Evolutionary conservation across 495 filamentous ascomycete species (phyloP), one percentile per base, ranked within the genome.

Genomic region (Penicillium cataractarum): DNA sequence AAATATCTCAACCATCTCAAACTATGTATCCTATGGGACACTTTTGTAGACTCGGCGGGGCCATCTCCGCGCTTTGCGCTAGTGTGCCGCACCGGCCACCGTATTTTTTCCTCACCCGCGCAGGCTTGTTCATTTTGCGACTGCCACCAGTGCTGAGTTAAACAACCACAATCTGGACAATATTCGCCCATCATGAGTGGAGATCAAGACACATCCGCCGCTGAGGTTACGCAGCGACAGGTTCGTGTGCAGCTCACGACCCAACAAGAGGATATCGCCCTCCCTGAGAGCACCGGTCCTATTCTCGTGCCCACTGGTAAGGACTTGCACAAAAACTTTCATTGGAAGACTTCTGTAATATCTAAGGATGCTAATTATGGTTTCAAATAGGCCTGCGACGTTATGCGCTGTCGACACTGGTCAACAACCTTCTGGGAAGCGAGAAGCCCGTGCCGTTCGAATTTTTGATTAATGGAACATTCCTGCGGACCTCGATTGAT

Each of bases 381-480:
- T 46, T 22, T 61, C 26, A n/a, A 51, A 55, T 55, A 92, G 92
- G 88, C 55, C 83, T 97, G 61, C 89, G 91, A 66, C 87, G 95
- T 74, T 95, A 96, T 84, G 91, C 88, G 57, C 87, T 99, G 21
- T 97, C 94, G 1, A 90, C 91, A 32, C 86, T 99, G 63, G 90
- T 98, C 62, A 99, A 99, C 78, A 93, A 90, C 64, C 89, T 98
- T 68, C 86, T 97, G 60, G 79, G 88, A 61, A 90, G 87, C 33
- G 80, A 88, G 44, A 84, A 88, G 46, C 90, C 94, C 15, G 86
- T 97, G 39, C 95, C 95, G 29, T 92, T 99, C 78, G 96, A 99
- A 74, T 97, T 99, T 82, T 84, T 99, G 62, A 86, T 96, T 75
- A 92, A 93, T 68, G 95, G 96, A 67, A 86, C 88, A 64, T 96